phyloP scores from a whole-genome alignment of 2,329 filamentous ascomycete genomes.

The Triangularia verruculosa region DNA sequence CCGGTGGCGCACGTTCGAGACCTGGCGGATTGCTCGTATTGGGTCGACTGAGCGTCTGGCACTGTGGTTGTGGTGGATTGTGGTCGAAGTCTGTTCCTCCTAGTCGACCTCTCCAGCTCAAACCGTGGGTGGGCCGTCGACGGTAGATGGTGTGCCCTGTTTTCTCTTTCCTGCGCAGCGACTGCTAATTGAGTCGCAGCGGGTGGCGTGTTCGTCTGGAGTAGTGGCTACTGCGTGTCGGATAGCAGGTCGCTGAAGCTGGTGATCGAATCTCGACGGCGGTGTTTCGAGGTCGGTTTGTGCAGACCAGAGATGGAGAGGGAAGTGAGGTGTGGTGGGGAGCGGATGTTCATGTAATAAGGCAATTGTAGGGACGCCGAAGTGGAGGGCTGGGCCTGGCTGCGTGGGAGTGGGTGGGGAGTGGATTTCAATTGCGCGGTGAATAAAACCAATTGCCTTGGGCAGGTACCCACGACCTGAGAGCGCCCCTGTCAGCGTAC shows the following conservation, averaged over 20 bases:
- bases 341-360: conserved; percentile 29
- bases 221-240: conserved; percentile 6
- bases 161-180: neutral
- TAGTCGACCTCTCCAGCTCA: neutral
- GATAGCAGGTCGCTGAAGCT: neutral
- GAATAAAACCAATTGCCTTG: conserved; percentile 26
- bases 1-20: conserved; percentile 20
- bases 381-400: conserved; percentile 20
- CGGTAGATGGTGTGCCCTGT: neutral
- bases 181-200: conserved; percentile 9
- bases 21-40: conserved; percentile 6
- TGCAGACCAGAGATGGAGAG: conserved; percentile 19
- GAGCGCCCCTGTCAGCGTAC: neutral
- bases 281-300: conserved; percentile 19
- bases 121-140: conserved; percentile 13
- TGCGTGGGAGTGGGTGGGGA: conserved; percentile 17
- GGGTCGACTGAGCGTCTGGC: neutral
- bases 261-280: conserved; percentile 15
- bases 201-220: neutral
- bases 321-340: conserved; percentile 26
- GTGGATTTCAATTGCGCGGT: conserved; percentile 19
- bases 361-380: conserved; percentile 23
- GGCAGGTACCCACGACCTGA: conserved; percentile 25
- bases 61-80: conserved; percentile 11
- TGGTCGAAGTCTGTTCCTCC: conserved; percentile 12